These are phyloP conservation scores for Rhamnella rubrinervis DNA, from an alignment of 331 rosid species.

Conservation along the genomic window DNA sequence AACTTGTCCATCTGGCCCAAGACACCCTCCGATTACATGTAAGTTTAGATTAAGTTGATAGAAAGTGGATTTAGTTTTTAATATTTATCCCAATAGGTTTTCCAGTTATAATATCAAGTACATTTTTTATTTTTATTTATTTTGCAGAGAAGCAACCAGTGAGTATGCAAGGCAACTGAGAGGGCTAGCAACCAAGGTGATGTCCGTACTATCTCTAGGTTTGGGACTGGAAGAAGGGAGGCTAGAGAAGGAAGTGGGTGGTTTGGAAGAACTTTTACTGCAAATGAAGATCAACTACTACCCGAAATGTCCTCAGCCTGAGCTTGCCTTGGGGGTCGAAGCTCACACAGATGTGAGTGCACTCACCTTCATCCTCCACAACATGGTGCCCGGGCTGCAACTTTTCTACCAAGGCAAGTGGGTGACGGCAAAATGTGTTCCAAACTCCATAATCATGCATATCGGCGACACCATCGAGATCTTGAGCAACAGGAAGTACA, in stretches of 20 bases:
- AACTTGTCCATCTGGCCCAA: constrained; percentile 74
- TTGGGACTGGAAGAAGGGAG: constrained; percentile 73
- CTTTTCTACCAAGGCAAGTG: constrained; percentile 63
- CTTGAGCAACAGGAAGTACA: constrained; percentile 71
- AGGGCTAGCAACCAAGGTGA: constrained; percentile 49
- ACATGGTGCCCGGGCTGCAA: constrained; percentile 91
- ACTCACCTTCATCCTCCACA: constrained; percentile 79
- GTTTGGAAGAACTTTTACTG: constrained; percentile 69
- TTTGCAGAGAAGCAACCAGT: constrained; percentile 54
- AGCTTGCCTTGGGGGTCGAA: constrained; percentile 80
- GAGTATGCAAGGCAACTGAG: constrained; percentile 66
- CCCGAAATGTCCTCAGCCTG: constrained; percentile 87
- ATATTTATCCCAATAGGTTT: not conserved
- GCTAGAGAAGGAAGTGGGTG: constrained; percentile 78
- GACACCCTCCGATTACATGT: constrained; percentile 61
- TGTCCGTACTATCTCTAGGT: constrained; percentile 50
- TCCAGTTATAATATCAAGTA: not conserved
- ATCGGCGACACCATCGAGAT: constrained; percentile 85
- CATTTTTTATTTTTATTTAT: not conserved
- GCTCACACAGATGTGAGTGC: constrained; percentile 84
- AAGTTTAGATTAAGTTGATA: not conserved
- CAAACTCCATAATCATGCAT: constrained; percentile 73
- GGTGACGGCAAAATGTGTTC: constrained; percentile 80
- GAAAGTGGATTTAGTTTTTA: not conserved
- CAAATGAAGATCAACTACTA: constrained; percentile 85